Evolutionary conservation across 306 rosid genomes (phyloP).

Genomic region (Quercus alba): DNA sequence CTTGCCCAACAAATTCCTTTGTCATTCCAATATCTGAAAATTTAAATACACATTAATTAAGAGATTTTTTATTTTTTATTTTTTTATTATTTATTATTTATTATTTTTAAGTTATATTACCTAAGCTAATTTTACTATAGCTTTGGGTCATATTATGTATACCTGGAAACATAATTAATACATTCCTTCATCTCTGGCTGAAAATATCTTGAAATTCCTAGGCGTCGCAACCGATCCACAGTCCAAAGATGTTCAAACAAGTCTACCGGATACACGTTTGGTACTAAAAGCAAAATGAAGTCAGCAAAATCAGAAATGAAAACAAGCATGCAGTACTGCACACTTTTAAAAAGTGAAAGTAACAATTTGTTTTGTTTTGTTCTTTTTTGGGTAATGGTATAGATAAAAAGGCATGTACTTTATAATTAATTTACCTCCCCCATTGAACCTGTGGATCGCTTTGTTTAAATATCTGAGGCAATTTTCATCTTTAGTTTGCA

Average conservation of each 20-base stretch:
- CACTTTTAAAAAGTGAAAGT: not conserved
- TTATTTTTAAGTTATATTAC: too few species aligned
- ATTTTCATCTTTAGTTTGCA: constrained; percentile 62
- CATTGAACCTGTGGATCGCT: constrained; percentile 57
- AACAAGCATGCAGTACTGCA: not conserved
- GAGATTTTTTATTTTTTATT: not conserved
- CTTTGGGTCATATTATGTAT: not conserved
- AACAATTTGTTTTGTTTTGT: not conserved
- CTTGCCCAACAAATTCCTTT: constrained; percentile 92
- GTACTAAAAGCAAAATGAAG: constrained; percentile 40
- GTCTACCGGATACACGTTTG: constrained; percentile 83
- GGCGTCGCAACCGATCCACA: constrained; percentile 77
- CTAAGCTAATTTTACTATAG: not conserved
- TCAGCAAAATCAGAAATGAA: too few species aligned
- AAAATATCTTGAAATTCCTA: constrained; percentile 74
- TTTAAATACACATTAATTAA: not conserved
- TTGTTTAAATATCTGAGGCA: constrained; percentile 63
- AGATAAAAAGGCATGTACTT: not conserved
- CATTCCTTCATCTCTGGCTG: constrained; percentile 59
- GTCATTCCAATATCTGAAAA: constrained; percentile 63
- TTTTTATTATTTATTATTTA: too few species aligned
- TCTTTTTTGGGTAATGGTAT: not conserved
- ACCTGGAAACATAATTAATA: constrained; percentile 59
- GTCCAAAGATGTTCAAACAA: constrained; percentile 84
- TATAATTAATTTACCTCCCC: constrained; percentile 63